A percentile compares a stretch with the other conserved stretches of the same genome.
phyloP scores from a whole-genome alignment of 1,139 yeast species.

The Pichia sp. region DNA sequence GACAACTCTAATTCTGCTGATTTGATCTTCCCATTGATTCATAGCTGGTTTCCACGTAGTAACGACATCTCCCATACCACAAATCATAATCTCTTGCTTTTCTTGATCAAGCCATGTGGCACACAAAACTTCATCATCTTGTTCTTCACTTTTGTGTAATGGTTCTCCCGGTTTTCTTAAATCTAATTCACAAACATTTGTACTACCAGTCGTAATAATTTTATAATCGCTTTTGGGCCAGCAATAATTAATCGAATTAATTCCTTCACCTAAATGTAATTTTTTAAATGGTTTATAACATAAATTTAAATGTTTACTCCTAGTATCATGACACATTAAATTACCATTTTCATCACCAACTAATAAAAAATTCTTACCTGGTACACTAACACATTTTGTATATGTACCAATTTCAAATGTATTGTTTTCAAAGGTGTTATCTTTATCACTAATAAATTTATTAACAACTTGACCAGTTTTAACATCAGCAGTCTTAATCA shows the following conservation, averaged over 20 bases:
- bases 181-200: conserved; percentile 76
- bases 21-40: conserved; percentile 63
- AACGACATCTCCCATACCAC: conserved; percentile 85
- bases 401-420: conserved; percentile 34
- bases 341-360: conserved; percentile 80
- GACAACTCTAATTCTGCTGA: conserved; percentile 67
- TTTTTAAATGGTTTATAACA: conserved; percentile 39
- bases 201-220: conserved; percentile 75
- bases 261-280: conserved; percentile 56
- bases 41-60: conserved; percentile 81
- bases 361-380: conserved; percentile 58
- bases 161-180: conserved; percentile 49
- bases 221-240: conserved; percentile 72
- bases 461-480: conserved; percentile 70
- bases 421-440: conserved; percentile 7
- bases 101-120: conserved; percentile 65
- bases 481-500: conserved; percentile 67
- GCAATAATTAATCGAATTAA: conserved; percentile 66
- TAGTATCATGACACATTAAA: conserved; percentile 56
- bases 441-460: conserved; percentile 35
- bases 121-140: conserved; percentile 82
- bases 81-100: conserved; percentile 47
- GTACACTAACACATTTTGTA: conserved; percentile 59
- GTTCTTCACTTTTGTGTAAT: conserved; percentile 69
- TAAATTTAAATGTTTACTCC: conserved; percentile 31